Conservation (phyloP, 2,329 filamentous ascomycete genomes). For the Orbilia oligospora region DNA sequence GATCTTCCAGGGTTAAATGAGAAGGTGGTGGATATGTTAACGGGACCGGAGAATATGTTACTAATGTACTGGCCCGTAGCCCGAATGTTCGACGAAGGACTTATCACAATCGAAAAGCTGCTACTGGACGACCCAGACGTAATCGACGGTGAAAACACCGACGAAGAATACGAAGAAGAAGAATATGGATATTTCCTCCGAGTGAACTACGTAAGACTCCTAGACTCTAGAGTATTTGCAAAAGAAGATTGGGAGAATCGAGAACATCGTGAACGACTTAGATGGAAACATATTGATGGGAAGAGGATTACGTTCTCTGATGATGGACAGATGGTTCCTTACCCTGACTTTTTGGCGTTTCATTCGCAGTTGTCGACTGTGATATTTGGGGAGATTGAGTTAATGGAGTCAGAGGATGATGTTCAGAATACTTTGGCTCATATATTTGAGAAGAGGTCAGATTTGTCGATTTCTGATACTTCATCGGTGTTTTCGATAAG, state of each 20-base stretch:
- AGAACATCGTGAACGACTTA: slow-evolving; percentile 12
- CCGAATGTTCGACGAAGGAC: slow-evolving; percentile 35
- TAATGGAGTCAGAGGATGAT: background rate
- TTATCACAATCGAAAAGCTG: slow-evolving; percentile 24
- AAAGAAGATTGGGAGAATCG: slow-evolving; percentile 20
- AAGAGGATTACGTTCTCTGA: slow-evolving; percentile 27
- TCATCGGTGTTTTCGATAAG: background rate
- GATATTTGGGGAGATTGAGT: background rate
- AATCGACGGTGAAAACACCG: background rate
- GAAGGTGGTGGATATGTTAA: slow-evolving; percentile 12
- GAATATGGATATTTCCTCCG: slow-evolving; percentile 4
- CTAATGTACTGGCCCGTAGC: slow-evolving; percentile 28
- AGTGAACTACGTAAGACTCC: slow-evolving; percentile 8
- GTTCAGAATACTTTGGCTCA: background rate
- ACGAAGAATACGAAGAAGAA: background rate
- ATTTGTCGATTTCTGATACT: background rate
- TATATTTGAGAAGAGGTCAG: slow-evolving; percentile 10
- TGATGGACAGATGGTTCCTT: background rate
- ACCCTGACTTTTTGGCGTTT: slow-evolving; percentile 26
- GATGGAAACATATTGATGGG: slow-evolving; percentile 39
- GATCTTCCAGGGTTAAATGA: slow-evolving; percentile 12
- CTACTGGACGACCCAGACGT: background rate
- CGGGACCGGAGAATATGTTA: slow-evolving; percentile 15
- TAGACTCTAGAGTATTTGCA: slow-evolving; percentile 29
- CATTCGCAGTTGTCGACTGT: slow-evolving; percentile 10